These are phyloP conservation scores for Colletotrichum cereale DNA, from an alignment of 2,329 filamentous ascomycete genomes.

Conservation along the genomic window DNA sequence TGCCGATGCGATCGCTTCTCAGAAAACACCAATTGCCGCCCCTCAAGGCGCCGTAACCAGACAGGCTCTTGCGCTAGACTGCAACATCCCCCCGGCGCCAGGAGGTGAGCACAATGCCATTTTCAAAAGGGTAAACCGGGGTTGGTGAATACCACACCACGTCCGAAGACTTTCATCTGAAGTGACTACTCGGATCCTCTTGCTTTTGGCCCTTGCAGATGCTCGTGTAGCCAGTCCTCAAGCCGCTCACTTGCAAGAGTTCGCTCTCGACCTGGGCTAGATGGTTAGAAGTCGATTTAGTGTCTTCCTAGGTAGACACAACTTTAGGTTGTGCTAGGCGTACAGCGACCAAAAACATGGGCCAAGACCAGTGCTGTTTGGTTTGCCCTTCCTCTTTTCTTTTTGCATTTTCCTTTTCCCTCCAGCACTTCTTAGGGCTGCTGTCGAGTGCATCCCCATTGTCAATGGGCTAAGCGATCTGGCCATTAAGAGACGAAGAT, in stretches of 20 bases:
- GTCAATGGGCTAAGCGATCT: background rate
- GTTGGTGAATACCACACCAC: constrained; percentile 13
- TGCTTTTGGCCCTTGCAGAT: constrained; percentile 14
- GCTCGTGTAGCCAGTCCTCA: background rate
- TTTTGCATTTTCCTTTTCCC: too few species aligned
- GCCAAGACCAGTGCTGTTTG: background rate
- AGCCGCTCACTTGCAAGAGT: constrained; percentile 8
- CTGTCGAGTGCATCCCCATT: background rate
- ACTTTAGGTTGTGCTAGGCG: background rate
- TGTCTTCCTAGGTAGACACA: too few species aligned
- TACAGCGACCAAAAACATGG: background rate
- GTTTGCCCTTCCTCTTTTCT: background rate
- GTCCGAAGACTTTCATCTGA: constrained; percentile 33
- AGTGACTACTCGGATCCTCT: constrained; percentile 25
- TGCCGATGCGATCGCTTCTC: constrained; percentile 9
- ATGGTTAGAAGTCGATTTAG: background rate
- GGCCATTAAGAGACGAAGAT: background rate
- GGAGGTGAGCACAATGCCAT: constrained; percentile 6
- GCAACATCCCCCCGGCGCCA: constrained; percentile 22
- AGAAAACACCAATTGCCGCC: constrained; percentile 5
- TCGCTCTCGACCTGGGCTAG: background rate
- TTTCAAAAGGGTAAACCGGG: constrained; percentile 13
- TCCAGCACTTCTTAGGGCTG: background rate
- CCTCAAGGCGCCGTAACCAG: constrained; percentile 17
- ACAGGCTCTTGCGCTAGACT: constrained; percentile 8